Base-by-base conservation (phyloP, 257 asterid species). In the Orobanche coerulescens region DNA sequence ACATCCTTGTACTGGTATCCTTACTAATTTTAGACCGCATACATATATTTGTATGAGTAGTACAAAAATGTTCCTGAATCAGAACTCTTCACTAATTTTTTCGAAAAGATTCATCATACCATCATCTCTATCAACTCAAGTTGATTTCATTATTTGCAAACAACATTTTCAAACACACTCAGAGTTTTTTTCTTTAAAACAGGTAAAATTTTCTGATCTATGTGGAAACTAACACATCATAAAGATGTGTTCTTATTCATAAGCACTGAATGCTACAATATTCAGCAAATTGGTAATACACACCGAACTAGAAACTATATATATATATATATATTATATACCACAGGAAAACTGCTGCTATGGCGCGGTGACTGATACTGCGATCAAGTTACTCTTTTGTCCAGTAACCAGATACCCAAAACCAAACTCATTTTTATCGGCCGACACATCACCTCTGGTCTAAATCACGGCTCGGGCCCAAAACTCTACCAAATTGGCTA, bases 261-360 rank as follows among this genome's bases (percentile, higher is more conserved):
- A 51, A 8, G 39, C 61, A 42, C 15, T 9, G 19, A 31, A 47
- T 19, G 28, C 24, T 31, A 50, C 28, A 42, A 47, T 9, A 31
- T 37, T 52, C 50, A 58, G 43, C 49, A n/a, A 23, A 48, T 19
- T 44, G 63, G 47, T 57, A 26, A 14, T 30, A 66, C 47, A 61
- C 24, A 37, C 69, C 34, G 36, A 1, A 22, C 43, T 16, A n/a
- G 1, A 57, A 68, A 55, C 18, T 43, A 2, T 63, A 43, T 44
- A 65, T 64, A 18, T 39, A n/a, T 39, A 39, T 26, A 46, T 36
- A 25, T 12, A 40, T 0, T 20, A 8, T 20, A 50, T 4, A 20
- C 44, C 66, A 18, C 34, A 8, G 25, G 39, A 58, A 23, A 50
- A 39, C 63, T 30, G 65, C 37, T 10, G 36, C 23, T 42, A 20